Conservation (phyloP, 2,329 filamentous ascomycete species). For the Thermoascus crustaceus region DNA sequence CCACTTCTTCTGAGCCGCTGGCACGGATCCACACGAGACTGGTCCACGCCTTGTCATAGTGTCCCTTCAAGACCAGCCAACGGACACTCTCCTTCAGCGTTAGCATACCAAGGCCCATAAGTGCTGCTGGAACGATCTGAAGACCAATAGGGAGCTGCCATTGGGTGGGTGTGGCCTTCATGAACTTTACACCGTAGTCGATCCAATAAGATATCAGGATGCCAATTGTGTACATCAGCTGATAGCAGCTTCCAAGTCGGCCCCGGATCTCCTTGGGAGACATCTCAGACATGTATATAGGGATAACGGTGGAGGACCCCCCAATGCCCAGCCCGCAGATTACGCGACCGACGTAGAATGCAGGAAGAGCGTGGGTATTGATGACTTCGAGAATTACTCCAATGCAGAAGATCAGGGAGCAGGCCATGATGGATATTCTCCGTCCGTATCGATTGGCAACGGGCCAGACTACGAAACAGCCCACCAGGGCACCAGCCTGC, state of each 20-base stretch:
- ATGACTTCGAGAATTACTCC: conserved; percentile 41
- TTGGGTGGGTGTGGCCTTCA: conserved; percentile 30
- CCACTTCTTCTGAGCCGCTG: conserved; percentile 26
- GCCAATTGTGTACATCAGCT: conserved; percentile 44
- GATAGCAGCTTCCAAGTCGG: conserved; percentile 44
- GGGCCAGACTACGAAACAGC: conserved; percentile 44
- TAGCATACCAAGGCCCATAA: conserved; percentile 43
- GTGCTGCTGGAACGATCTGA: conserved; percentile 40
- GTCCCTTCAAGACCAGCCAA: conserved; percentile 43
- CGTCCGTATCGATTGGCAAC: conserved; percentile 41
- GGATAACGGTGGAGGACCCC: conserved; percentile 37
- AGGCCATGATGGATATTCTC: conserved; percentile 37
- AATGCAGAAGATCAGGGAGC: conserved; percentile 40
- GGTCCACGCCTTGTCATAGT: conserved; percentile 38
- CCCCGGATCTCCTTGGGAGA: conserved; percentile 41
- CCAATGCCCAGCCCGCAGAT: conserved; percentile 44
- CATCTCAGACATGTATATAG: conserved; percentile 40
- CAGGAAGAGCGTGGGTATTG: conserved; percentile 36
- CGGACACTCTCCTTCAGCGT: conserved; percentile 43
- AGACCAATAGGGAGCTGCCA: conserved; percentile 51
- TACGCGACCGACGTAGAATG: conserved; percentile 41
- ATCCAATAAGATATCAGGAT: conserved; percentile 49
- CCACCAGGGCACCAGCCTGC: conserved; percentile 46
- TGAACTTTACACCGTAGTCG: conserved; percentile 37
- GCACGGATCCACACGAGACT: conserved; percentile 47